Conservation (phyloP, 169 alveolate genomes). For the Plasmodium ovale region DNA sequence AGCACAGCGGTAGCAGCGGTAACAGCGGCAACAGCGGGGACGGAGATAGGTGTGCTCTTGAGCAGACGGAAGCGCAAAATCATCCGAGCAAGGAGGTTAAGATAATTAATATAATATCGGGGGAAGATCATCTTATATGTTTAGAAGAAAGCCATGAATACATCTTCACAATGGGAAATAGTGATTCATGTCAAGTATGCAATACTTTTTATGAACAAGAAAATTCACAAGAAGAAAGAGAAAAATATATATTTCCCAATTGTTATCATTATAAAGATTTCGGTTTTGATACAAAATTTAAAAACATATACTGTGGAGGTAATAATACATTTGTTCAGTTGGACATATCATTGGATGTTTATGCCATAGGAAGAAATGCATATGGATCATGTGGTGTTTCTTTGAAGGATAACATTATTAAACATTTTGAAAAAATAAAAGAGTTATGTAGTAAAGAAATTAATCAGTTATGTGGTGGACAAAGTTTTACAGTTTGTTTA, state of each 20-base stretch:
- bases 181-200: conserved; percentile 84
- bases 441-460: conserved; percentile 79
- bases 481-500: conserved; percentile 86
- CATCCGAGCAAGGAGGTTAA: conserved; percentile 11
- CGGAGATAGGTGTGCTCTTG: conserved; percentile 34
- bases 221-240: conserved; percentile 25
- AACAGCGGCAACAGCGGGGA: conserved; percentile 19
- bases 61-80: conserved; percentile 5
- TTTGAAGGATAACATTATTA: conserved; percentile 75
- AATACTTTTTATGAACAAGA: conserved; percentile 63
- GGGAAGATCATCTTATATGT: conserved; percentile 84
- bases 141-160: conserved; percentile 76
- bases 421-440: conserved; percentile 75
- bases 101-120: conserved; percentile 80
- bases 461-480: conserved; percentile 87
- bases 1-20: conserved; percentile 1
- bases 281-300: conserved; percentile 73
- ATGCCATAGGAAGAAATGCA: conserved; percentile 90
- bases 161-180: conserved; percentile 83
- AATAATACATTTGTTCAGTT: conserved; percentile 87
- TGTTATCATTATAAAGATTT: conserved; percentile 75
- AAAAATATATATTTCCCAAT: conserved; percentile 48
- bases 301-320: conserved; percentile 84
- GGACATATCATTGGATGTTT: conserved; percentile 76
- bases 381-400: conserved; percentile 88